phyloP scores from a whole-genome alignment of 176 grass and related monocot genomes.

The Chrysopogon serrulatus region DNA sequence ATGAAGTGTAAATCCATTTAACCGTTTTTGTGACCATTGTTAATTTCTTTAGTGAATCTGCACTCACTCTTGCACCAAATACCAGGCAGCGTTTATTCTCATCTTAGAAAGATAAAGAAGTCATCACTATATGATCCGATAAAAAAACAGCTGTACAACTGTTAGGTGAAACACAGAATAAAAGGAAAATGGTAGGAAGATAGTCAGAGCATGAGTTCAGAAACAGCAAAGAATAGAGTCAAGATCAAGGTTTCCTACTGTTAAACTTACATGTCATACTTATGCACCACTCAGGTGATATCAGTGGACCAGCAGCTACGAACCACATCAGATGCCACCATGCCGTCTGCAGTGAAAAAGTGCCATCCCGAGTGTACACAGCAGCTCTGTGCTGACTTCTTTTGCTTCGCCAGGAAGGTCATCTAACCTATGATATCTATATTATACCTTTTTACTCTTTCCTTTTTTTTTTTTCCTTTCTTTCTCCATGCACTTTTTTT shows the following conservation, averaged over 20 bases:
- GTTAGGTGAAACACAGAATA: not conserved
- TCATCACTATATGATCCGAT: not conserved
- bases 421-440: slow-evolving; percentile 18
- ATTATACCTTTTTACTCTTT: not conserved
- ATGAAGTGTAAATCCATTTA: not conserved
- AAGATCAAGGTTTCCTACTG: slow-evolving; percentile 30
- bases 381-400: slow-evolving; percentile 25
- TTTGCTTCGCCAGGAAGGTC: slow-evolving; percentile 29
- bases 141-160: not conserved
- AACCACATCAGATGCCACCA: slow-evolving; percentile 23
- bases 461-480: not conserved
- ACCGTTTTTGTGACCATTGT: not conserved
- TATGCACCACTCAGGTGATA: slow-evolving; percentile 27
- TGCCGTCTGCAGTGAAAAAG: slow-evolving; percentile 26
- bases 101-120: slow-evolving; percentile 4
- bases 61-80: not conserved
- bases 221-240: slow-evolving; percentile 23
- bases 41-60: not conserved
- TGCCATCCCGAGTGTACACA: slow-evolving; percentile 6
- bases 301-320: slow-evolving; percentile 22
- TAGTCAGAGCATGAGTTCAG: not conserved
- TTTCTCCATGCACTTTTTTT: slow-evolving; percentile 13
- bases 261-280: slow-evolving; percentile 45
- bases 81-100: not conserved
- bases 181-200: not conserved